phyloP scores from a whole-genome alignment of 2,329 filamentous ascomycete species.

The Xylaria sp. region DNA sequence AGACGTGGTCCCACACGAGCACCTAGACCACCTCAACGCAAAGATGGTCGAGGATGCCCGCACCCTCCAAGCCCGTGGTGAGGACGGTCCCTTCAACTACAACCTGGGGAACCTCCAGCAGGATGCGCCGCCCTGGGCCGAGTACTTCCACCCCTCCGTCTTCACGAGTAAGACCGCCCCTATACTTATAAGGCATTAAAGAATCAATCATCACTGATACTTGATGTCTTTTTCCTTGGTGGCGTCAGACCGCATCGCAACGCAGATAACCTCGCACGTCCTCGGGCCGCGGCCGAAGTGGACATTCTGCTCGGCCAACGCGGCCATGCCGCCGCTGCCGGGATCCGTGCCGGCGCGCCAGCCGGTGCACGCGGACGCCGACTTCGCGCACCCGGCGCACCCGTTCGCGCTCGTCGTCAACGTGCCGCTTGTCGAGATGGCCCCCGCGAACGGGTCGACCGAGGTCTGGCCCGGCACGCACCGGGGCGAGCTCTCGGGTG shows the following conservation, averaged over 20 bases:
- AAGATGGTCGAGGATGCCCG: constrained; percentile 63
- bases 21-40: constrained; percentile 58
- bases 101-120: constrained; percentile 66
- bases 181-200: no score
- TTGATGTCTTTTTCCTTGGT: not conserved
- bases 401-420: constrained; percentile 61
- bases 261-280: constrained; percentile 57
- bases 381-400: constrained; percentile 57
- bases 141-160: constrained; percentile 53
- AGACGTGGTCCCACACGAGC: constrained; percentile 51
- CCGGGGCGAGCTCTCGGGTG: constrained; percentile 27
- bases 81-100: constrained; percentile 63
- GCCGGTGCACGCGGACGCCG: constrained; percentile 62
- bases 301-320: constrained; percentile 62
- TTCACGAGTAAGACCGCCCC: constrained; percentile 50
- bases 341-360: constrained; percentile 47
- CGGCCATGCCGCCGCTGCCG: constrained; percentile 54
- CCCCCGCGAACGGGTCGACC: constrained; percentile 56
- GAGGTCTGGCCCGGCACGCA: constrained; percentile 65
- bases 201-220: not conserved
- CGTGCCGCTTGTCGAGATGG: constrained; percentile 54
- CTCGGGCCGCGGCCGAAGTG: constrained; percentile 58
- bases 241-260: constrained; percentile 53
- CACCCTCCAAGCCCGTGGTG: constrained; percentile 51
- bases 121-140: constrained; percentile 54